Conservation (phyloP, 495 filamentous ascomycete genomes). For the Penicillium argentinense region DNA sequence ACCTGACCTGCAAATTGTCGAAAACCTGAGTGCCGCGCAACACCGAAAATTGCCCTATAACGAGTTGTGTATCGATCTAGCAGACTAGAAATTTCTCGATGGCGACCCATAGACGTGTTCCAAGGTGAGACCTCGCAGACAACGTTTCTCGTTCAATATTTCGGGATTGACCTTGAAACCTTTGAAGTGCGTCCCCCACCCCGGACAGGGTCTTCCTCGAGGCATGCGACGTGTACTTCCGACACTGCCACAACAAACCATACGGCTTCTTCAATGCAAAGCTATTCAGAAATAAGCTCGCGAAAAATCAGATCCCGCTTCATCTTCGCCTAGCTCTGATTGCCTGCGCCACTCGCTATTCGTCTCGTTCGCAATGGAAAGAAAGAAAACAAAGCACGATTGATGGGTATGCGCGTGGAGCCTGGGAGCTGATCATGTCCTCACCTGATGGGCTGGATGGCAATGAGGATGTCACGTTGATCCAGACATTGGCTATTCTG, state of each 20-base stretch:
- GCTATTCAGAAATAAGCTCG: slow-evolving; percentile 18
- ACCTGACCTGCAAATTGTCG: not conserved
- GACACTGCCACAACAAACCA: slow-evolving; percentile 31
- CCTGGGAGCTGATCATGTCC: slow-evolving; percentile 28
- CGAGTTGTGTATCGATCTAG: too few relatives aligned
- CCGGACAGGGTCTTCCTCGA: slow-evolving; percentile 23
- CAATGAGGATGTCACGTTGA: slow-evolving; percentile 20
- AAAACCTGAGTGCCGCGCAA: too few relatives aligned
- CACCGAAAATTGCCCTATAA: too few relatives aligned
- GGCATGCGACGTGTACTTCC: slow-evolving; percentile 28
- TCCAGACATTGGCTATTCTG: slow-evolving; percentile 29
- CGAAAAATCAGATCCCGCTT: slow-evolving; percentile 14
- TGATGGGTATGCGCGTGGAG: slow-evolving; percentile 24
- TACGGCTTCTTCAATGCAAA: slow-evolving; percentile 31
- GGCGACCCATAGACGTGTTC: not conserved
- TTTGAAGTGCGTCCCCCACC: slow-evolving; percentile 10
- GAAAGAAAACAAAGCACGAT: slow-evolving; percentile 20
- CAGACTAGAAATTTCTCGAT: too few relatives aligned
- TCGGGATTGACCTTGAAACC: too few relatives aligned
- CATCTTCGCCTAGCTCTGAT: slow-evolving; percentile 28
- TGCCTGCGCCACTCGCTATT: slow-evolving; percentile 30
- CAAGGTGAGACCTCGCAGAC: not conserved
- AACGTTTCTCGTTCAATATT: not conserved
- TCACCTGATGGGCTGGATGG: slow-evolving; percentile 14
- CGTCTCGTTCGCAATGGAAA: slow-evolving; percentile 19